Percentiles rank a stretch among this genome's conserved stretches.
Conservation (phyloP, 257 asterid genomes). For the Solanum neorickii region DNA sequence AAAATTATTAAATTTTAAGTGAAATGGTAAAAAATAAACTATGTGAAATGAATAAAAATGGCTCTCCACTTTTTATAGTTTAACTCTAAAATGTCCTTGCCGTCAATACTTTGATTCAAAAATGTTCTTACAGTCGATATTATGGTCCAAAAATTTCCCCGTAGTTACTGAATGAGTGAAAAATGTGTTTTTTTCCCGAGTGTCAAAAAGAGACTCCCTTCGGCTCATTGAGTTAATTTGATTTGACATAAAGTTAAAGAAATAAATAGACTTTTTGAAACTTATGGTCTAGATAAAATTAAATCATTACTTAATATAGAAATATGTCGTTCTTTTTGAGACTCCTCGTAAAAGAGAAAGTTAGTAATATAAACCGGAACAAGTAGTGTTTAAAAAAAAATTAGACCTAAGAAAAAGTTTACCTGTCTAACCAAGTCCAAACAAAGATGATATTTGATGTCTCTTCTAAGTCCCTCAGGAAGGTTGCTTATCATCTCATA, state of each 20-base stretch:
- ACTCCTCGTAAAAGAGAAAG: not conserved
- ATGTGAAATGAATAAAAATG: not conserved
- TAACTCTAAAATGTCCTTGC: not conserved
- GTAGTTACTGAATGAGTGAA: not conserved
- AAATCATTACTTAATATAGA: too few relatives aligned
- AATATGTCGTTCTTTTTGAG: too few relatives aligned
- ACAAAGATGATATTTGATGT: slow-evolving; percentile 89
- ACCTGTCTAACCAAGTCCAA: slow-evolving; percentile 79
- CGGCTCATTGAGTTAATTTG: too few relatives aligned
- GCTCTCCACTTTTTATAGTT: not conserved
- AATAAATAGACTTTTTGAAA: too few relatives aligned
- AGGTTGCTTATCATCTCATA: slow-evolving; percentile 80
- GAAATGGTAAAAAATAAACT: too few relatives aligned
- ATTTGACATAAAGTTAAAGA: fast-evolving
- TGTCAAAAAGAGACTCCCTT: not conserved
- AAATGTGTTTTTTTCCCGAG: too few relatives aligned
- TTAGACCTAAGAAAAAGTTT: not conserved
- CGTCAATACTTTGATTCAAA: not conserved
- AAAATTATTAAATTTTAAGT: not conserved
- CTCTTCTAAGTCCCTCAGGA: slow-evolving; percentile 86
- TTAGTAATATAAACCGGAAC: too few relatives aligned
- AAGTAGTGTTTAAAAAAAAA: too few relatives aligned
- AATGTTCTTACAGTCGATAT: too few relatives aligned
- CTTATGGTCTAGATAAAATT: too few relatives aligned
- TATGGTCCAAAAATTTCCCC: not conserved